Percentiles rank a stretch among this genome's conserved stretches.
Evolutionary conservation across 2,329 filamentous ascomycete genomes (phyloP).

Genomic region (Cadophora sp.): DNA sequence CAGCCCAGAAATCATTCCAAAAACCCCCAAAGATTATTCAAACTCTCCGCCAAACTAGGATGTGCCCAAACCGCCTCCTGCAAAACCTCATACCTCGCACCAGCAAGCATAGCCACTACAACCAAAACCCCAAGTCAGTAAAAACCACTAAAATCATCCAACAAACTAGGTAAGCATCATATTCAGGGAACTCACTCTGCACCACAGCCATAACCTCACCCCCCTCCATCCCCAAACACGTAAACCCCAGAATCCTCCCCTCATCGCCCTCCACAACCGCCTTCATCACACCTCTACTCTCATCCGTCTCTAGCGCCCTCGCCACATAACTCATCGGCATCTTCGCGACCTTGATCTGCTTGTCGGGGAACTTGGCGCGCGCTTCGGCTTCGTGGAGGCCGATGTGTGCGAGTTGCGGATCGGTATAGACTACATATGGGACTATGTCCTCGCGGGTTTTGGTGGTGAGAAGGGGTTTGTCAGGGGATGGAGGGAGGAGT

Average conservation of each 20-base stretch:
- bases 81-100: slow-evolving; percentile 52
- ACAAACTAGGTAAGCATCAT: too few relatives aligned
- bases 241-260: slow-evolving; percentile 58
- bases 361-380: slow-evolving; percentile 25
- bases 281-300: slow-evolving; percentile 60
- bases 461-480: slow-evolving; percentile 29
- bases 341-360: slow-evolving; percentile 50
- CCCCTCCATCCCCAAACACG: slow-evolving; percentile 57
- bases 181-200: too few relatives aligned
- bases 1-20: slow-evolving; percentile 43
- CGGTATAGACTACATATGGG: slow-evolving; percentile 59
- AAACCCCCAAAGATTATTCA: slow-evolving; percentile 58
- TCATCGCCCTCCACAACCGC: slow-evolving; percentile 55
- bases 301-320: slow-evolving; percentile 57
- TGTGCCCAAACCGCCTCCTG: slow-evolving; percentile 57
- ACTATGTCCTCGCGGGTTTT: slow-evolving; percentile 45
- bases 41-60: slow-evolving; percentile 56
- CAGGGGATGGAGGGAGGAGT: slow-evolving; percentile 42
- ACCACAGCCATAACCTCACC: slow-evolving; percentile 61
- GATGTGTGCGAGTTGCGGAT: slow-evolving; percentile 60
- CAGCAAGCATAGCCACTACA: slow-evolving; percentile 59
- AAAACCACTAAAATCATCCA: too few relatives aligned
- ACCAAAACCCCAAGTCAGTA: too few relatives aligned
- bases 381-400: slow-evolving; percentile 54
- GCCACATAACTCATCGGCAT: slow-evolving; percentile 61